A percentile compares a stretch with the other conserved stretches of the same genome.
phyloP scores from a whole-genome alignment of 352 stramenopile species.

The Pilasporangium apinafurcum region DNA sequence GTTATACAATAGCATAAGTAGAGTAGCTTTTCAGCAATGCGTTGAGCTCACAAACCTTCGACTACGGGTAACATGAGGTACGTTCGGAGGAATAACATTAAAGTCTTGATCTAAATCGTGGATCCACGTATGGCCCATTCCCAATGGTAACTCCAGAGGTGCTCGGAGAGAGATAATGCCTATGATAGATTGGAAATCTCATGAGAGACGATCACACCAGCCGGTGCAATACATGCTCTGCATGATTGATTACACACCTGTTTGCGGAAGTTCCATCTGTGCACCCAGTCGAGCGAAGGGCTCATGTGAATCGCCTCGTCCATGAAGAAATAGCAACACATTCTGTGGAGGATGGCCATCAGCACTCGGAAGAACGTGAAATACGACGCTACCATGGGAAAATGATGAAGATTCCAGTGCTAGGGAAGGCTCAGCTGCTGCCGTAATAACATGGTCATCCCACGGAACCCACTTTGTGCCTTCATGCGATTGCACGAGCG shows the following conservation, averaged over 20 bases:
- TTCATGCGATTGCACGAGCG: conserved; percentile 8
- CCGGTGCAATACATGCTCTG: neutral
- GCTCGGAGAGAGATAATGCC: conserved; percentile 44
- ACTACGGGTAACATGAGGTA: conserved; percentile 29
- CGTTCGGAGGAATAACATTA: conserved; percentile 33
- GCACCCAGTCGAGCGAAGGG: conserved; percentile 41
- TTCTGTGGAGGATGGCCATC: conserved; percentile 31
- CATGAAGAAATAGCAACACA: conserved; percentile 54
- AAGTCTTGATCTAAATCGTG: conserved; percentile 44
- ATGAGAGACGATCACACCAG: neutral
- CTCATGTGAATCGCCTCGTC: conserved; percentile 44
- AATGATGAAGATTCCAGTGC: conserved; percentile 4
- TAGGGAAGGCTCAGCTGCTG: conserved; percentile 9
- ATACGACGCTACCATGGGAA: conserved; percentile 8
- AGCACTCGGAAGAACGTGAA: conserved; percentile 14
- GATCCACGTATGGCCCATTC: conserved; percentile 46
- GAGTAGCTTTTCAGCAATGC: neutral
- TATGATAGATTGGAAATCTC: neutral
- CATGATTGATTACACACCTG: conserved; percentile 22
- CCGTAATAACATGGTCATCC: too few relatives aligned
- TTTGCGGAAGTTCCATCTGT: conserved; percentile 59
- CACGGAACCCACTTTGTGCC: conserved; percentile 20
- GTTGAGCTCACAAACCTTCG: conserved; percentile 15
- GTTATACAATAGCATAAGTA: neutral
- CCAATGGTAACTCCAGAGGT: conserved; percentile 46